Conservation (phyloP, 495 filamentous ascomycete genomes). For the Penicillium diatomitis region DNA sequence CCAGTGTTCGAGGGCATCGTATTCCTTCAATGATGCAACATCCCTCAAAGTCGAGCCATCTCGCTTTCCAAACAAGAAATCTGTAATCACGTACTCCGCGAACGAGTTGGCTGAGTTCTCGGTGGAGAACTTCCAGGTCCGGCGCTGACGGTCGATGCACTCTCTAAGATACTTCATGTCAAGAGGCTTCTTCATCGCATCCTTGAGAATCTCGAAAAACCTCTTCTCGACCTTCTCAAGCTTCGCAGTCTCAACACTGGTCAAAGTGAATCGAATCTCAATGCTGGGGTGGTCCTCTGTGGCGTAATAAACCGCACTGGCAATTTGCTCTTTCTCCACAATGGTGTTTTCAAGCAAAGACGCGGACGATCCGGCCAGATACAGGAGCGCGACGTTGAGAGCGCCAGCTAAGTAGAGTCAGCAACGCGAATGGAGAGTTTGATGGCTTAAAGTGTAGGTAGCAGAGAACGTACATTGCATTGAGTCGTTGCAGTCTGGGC, state of each 20-base stretch:
- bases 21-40: conserved; percentile 58
- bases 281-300: conserved; percentile 71
- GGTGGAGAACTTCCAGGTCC: conserved; percentile 68
- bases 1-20: conserved; percentile 73
- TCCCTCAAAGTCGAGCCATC: conserved; percentile 72
- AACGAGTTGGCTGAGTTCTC: conserved; percentile 70
- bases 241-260: conserved; percentile 78
- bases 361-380: conserved; percentile 85
- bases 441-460: neutral
- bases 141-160: conserved; percentile 67
- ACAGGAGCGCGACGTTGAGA: conserved; percentile 66
- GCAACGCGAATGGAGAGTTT: too few relatives aligned
- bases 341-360: conserved; percentile 84
- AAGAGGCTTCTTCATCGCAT: conserved; percentile 67
- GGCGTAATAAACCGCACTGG: conserved; percentile 69
- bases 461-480: conserved; percentile 36
- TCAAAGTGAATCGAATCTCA: conserved; percentile 73
- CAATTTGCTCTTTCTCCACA: conserved; percentile 88
- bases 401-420: conserved; percentile 42
- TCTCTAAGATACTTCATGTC: conserved; percentile 86
- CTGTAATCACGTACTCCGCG: conserved; percentile 71
- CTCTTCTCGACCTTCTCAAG: conserved; percentile 74
- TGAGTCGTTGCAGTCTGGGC: conserved; percentile 64
- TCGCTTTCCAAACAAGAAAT: conserved; percentile 82
- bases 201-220: conserved; percentile 73